These are phyloP conservation scores for Penicillium sp. DNA, from an alignment of 2,329 filamentous ascomycete species.

Conservation along the genomic window DNA sequence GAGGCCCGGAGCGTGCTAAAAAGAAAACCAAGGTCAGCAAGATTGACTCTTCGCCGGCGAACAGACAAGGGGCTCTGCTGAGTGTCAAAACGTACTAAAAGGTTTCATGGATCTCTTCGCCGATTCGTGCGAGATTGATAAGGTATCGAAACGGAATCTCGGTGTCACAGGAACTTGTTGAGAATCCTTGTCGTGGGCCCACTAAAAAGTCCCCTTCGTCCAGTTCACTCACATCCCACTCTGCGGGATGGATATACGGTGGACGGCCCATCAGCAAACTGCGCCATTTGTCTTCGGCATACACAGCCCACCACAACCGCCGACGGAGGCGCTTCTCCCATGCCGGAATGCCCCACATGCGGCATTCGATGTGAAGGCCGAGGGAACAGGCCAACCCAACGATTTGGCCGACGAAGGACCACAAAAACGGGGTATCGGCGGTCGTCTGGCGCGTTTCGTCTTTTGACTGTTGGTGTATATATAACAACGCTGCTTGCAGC, in stretches of 20 bases:
- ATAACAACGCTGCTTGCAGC: constrained; percentile 31
- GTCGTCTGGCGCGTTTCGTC: constrained; percentile 21
- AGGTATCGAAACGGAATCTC: constrained; percentile 29
- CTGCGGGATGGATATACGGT: constrained; percentile 32
- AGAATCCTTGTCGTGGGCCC: constrained; percentile 15
- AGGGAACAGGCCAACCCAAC: constrained; percentile 34
- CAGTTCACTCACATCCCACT: constrained; percentile 35
- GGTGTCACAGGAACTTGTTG: constrained; percentile 16
- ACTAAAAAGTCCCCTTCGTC: constrained; percentile 29
- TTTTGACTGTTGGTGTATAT: constrained; percentile 26
- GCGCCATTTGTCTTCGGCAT: constrained; percentile 40
- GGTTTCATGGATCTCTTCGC: constrained; percentile 30
- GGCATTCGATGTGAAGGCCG: constrained; percentile 37
- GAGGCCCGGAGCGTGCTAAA: constrained; percentile 29
- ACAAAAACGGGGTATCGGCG: constrained; percentile 34
- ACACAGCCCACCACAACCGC: constrained; percentile 42
- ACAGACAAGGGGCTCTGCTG: not conserved
- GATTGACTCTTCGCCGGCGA: not conserved
- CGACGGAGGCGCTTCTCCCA: constrained; percentile 39
- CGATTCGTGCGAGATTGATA: constrained; percentile 27
- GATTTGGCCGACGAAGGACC: constrained; percentile 37
- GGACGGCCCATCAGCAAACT: constrained; percentile 36
- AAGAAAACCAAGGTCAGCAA: not conserved
- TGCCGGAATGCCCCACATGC: constrained; percentile 36
- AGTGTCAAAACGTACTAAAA: constrained; percentile 26